Base-by-base conservation (phyloP, 164 flowering plant species). In the Chimonanthus salicifolius region DNA sequence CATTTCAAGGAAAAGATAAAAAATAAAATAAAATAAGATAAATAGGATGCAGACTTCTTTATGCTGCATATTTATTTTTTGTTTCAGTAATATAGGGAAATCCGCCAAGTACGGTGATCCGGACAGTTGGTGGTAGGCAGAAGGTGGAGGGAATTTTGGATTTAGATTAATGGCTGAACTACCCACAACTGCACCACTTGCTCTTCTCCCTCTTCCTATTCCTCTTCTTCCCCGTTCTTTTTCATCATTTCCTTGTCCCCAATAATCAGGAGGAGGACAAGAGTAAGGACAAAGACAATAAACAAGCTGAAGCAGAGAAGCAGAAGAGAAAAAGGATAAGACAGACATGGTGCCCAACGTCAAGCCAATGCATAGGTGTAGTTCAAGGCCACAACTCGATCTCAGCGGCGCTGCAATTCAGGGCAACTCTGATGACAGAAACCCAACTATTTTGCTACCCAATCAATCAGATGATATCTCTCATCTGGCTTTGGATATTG, bases 381-480 rank as follows among this genome's bases (percentile, higher is more conserved):
- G 90, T 74, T 95, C 96, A 2, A 71, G 97, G 78, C 99, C 97
- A 4, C 98, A 89, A 81, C 84, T 95, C 7, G 99, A 95, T 77
- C 82, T 95, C 58, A 91, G 91, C 74, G 88, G 92, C 6, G 99
- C 99, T 46, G 96, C 91, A 5, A 93, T 95, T 75, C 93, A 93
- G 72, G 98, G 94, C 72, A 95, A 87, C 79, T 86, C 85, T 51
- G 99, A 95, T 75, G 99, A 88, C 76, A 87, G 81, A 69, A 84
- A 95, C 75, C 99, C 99, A 49, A 86, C 91, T 0, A 95, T 95
- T 83, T 81, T 93, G 70, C 81, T 95, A 84, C 99, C 99, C 70
- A 95, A 95, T 78, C 98, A 93, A 76, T 87, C 93, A 81, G 96
- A 93, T 85, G 98, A 95, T 71, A 87, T 95, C 16, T 95, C 89